Percentiles rank a stretch among this genome's conserved stretches.
These are phyloP conservation scores for Cladobotryum protrusum DNA, from an alignment of 2,329 filamentous ascomycete species.

Conservation along the genomic window DNA sequence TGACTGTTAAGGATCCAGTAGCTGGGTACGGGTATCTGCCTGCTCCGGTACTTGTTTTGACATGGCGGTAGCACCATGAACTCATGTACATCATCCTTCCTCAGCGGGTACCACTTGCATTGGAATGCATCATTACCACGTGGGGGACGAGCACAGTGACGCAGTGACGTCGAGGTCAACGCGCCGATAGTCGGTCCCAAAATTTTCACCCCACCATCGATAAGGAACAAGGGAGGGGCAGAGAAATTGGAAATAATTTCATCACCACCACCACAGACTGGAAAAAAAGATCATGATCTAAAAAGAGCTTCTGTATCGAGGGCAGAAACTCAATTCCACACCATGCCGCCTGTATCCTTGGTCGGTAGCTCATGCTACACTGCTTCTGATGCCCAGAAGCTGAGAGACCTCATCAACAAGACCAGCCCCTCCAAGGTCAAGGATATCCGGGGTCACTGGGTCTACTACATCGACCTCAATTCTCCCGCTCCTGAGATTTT, in stretches of 20 bases:
- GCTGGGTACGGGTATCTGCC: too few species aligned
- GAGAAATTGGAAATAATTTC: slow-evolving; percentile 3
- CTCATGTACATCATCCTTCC: too few species aligned
- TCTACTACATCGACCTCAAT: slow-evolving; percentile 62
- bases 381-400: slow-evolving; percentile 36
- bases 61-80: too few species aligned
- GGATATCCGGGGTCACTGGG: slow-evolving; percentile 47
- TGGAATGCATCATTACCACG: too few species aligned
- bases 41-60: too few species aligned
- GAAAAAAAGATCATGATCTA: too few species aligned
- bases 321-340: slow-evolving; percentile 12
- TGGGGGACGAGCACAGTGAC: too few species aligned
- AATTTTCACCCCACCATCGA: slow-evolving; percentile 17
- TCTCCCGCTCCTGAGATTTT: slow-evolving; percentile 38
- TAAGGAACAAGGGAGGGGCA: slow-evolving; percentile 17
- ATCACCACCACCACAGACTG: too few species aligned
- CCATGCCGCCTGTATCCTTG: slow-evolving; percentile 31
- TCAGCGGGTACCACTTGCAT: neutral
- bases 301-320: neutral
- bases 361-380: slow-evolving; percentile 46
- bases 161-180: neutral
- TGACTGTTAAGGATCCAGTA: too few species aligned
- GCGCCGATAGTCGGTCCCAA: slow-evolving; percentile 16
- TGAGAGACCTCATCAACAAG: slow-evolving; percentile 40
- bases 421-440: slow-evolving; percentile 38